These are phyloP conservation scores for Citeromyces nyonsensis DNA, from an alignment of 805 yeast genomes.

Conservation along the genomic window DNA sequence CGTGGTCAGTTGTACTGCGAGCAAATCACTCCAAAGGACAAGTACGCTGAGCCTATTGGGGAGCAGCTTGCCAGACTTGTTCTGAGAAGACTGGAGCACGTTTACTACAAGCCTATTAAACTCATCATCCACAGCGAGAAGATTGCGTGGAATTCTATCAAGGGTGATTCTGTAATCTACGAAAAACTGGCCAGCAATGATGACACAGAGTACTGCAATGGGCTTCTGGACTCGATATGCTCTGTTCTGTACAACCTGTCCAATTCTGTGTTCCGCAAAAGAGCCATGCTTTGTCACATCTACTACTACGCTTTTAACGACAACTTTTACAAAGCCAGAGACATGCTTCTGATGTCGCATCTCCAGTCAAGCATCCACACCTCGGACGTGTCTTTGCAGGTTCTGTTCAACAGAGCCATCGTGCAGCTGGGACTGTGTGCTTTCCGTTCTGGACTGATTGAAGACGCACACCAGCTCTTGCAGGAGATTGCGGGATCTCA, in stretches of 20 bases:
- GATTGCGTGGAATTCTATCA: constrained; percentile 53
- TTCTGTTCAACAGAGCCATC: constrained; percentile 85
- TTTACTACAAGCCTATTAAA: constrained; percentile 79
- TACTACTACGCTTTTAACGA: constrained; percentile 87
- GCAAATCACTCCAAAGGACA: constrained; percentile 28
- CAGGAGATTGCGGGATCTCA: constrained; percentile 79
- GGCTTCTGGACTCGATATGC: constrained; percentile 50
- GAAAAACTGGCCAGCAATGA: constrained; percentile 12
- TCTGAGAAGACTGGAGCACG: constrained; percentile 76
- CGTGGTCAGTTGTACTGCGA: constrained; percentile 83
- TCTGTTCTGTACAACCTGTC: constrained; percentile 50
- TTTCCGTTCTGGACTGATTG: constrained; percentile 75
- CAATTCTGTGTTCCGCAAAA: constrained; percentile 57
- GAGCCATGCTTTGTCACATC: constrained; percentile 72
- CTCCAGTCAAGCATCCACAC: constrained; percentile 70
- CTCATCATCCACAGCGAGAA: constrained; percentile 57
- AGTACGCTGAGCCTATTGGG: constrained; percentile 24
- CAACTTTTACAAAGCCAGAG: constrained; percentile 74
- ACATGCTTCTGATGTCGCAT: constrained; percentile 75
- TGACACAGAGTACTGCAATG: constrained; percentile 24
- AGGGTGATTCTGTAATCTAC: constrained; percentile 16
- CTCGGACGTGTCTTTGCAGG: constrained; percentile 78
- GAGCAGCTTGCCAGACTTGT: constrained; percentile 61
- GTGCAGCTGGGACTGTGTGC: constrained; percentile 95
- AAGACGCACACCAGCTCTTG: constrained; percentile 75